phyloP scores from a whole-genome alignment of 129 eudicot species.

The Chrysanthemum seticuspe region DNA sequence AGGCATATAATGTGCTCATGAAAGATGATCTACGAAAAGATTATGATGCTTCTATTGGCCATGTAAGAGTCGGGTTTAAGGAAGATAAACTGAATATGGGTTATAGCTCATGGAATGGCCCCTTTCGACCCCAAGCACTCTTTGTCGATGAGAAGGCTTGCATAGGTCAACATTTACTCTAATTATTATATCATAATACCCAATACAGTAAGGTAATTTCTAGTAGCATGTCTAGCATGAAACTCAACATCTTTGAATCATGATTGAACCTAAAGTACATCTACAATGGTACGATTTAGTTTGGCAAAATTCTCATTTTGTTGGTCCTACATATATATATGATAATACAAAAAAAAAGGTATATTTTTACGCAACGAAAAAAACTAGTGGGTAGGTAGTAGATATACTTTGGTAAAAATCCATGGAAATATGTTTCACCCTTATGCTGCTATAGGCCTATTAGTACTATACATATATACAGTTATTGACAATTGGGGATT shows the following conservation, averaged over 20 bases:
- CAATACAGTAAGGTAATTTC: not conserved
- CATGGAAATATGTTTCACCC: not conserved
- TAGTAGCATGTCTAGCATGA: conserved; percentile 14
- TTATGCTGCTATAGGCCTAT: not conserved
- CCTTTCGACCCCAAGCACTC: conserved; percentile 60
- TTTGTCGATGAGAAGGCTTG: conserved; percentile 76
- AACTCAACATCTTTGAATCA: not conserved
- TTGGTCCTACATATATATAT: too few species aligned
- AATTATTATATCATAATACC: not conserved
- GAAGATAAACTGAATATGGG: conserved; percentile 34
- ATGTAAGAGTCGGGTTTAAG: conserved; percentile 24
- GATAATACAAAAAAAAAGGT: too few species aligned
- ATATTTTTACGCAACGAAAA: too few species aligned
- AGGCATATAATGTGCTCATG: conserved; percentile 64
- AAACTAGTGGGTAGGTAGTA: too few species aligned
- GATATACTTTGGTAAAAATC: not conserved
- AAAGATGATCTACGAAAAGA: conserved; percentile 55
- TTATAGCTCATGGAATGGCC: conserved; percentile 72
- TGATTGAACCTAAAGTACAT: not conserved
- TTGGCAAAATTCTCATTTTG: too few species aligned
- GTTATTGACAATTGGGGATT: conserved; percentile 4
- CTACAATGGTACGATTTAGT: too few species aligned
- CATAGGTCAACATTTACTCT: conserved; percentile 43
- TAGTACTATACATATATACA: not conserved
- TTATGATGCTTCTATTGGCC: conserved; percentile 58